A percentile compares a stretch with the other conserved stretches of the same genome.
phyloP scores from a whole-genome alignment of 257 asterid species.

The Solanum peruvianum region DNA sequence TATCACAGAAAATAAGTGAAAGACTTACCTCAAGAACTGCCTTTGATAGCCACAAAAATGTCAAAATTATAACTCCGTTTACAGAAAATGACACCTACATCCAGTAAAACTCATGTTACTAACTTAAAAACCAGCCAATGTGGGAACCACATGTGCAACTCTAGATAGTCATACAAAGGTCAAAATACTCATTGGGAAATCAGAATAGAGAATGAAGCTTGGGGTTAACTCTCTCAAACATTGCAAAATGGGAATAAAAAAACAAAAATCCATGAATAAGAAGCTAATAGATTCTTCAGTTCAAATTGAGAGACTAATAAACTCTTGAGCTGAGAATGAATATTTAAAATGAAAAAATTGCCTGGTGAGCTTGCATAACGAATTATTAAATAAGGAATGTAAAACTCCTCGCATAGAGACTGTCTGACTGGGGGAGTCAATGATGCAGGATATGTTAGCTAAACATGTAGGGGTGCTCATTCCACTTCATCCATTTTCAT shows the following conservation, averaged over 20 bases:
- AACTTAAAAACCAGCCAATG: not conserved
- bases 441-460: not conserved
- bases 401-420: not conserved
- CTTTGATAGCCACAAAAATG: constrained; percentile 85
- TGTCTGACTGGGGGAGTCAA: not conserved
- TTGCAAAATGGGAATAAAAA: not conserved
- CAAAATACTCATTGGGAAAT: not conserved
- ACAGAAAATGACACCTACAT: constrained; percentile 87
- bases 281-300: not conserved
- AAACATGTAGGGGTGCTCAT: not conserved
- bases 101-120: not conserved
- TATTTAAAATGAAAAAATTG: not conserved
- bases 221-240: not conserved
- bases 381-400: not conserved
- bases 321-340: not conserved
- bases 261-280: not conserved
- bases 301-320: not conserved
- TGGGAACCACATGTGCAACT: not conserved
- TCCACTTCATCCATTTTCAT: not conserved
- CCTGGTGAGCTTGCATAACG: not conserved
- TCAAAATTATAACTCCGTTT: constrained; percentile 64
- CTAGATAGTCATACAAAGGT: not conserved
- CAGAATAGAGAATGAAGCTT: not conserved
- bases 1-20: not conserved
- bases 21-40: constrained; percentile 72